phyloP scores from a whole-genome alignment of 345 rosid species.

The Boechera stricta region DNA sequence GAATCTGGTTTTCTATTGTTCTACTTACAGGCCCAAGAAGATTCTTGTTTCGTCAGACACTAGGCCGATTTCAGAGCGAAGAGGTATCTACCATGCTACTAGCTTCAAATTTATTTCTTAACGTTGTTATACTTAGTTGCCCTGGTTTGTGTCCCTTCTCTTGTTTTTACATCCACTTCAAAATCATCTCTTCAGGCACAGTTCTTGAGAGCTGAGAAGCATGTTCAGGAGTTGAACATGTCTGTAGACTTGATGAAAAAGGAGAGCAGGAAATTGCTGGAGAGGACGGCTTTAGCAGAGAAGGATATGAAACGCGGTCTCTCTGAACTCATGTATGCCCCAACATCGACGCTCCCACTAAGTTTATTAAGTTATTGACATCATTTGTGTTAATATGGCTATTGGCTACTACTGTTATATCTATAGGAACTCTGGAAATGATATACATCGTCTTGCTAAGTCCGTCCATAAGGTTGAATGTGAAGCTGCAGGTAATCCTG shows the following conservation, averaged over 20 bases:
- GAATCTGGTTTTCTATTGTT: neutral
- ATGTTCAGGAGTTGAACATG: slow-evolving; percentile 66
- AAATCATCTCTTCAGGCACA: slow-evolving; percentile 58
- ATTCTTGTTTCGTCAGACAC: slow-evolving; percentile 73
- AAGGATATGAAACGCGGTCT: slow-evolving; percentile 81
- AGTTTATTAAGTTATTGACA: neutral
- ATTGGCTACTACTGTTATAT: slow-evolving; percentile 31
- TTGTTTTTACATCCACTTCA: slow-evolving; percentile 29
- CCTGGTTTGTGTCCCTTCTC: neutral
- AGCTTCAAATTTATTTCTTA: neutral
- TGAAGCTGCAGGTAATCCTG: slow-evolving; percentile 68
- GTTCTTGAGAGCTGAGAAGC: slow-evolving; percentile 80
- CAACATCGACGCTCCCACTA: neutral
- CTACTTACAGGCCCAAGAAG: slow-evolving; percentile 77
- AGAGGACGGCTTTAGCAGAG: slow-evolving; percentile 90
- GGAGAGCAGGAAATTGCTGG: slow-evolving; percentile 82
- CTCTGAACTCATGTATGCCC: slow-evolving; percentile 67
- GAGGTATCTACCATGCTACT: slow-evolving; percentile 60
- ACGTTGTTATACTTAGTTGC: slow-evolving; percentile 12
- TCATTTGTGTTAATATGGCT: slow-evolving; percentile 29
- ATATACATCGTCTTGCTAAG: slow-evolving; percentile 70
- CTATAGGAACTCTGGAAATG: slow-evolving; percentile 74
- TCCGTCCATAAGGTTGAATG: slow-evolving; percentile 77
- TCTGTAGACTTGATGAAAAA: slow-evolving; percentile 88
- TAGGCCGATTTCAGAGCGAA: slow-evolving; percentile 86